Conservation (phyloP, 2,329 filamentous ascomycete species). For the Microdochium bolleyi region DNA sequence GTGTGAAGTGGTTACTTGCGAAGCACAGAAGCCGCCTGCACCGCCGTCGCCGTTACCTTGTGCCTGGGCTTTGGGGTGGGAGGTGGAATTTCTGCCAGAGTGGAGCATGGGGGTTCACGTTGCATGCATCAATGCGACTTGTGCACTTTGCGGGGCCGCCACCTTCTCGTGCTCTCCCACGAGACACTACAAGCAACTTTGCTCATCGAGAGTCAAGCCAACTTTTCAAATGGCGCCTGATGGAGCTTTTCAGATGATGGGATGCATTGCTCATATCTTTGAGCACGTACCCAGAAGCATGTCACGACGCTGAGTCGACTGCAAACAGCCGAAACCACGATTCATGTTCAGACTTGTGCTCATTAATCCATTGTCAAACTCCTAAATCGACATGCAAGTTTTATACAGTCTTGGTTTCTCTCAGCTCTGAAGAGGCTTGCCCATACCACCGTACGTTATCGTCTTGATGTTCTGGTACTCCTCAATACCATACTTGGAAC, state of each 20-base stretch:
- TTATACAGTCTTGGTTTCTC: not conserved
- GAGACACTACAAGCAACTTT: too few relatives aligned
- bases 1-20: too few relatives aligned
- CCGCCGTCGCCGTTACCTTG: not conserved
- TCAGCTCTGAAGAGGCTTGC: slow-evolving; percentile 42
- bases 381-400: not conserved
- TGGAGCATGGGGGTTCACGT: not conserved
- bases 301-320: too few relatives aligned
- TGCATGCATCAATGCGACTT: not conserved
- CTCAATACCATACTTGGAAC: slow-evolving; percentile 66
- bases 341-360: too few relatives aligned
- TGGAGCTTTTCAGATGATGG: too few relatives aligned
- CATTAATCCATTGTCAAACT: not conserved
- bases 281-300: too few relatives aligned
- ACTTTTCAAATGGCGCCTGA: too few relatives aligned
- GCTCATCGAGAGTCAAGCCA: too few relatives aligned
- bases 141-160: not conserved
- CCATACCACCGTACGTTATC: slow-evolving; percentile 44
- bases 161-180: not conserved
- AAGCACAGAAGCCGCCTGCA: too few relatives aligned
- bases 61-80: not conserved
- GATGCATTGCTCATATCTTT: too few relatives aligned
- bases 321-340: too few relatives aligned
- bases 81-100: not conserved
- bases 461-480: slow-evolving; percentile 73